These are phyloP conservation scores for Camellia granthamiana DNA, from an alignment of 148 eudicot genomes.

Conservation along the genomic window DNA sequence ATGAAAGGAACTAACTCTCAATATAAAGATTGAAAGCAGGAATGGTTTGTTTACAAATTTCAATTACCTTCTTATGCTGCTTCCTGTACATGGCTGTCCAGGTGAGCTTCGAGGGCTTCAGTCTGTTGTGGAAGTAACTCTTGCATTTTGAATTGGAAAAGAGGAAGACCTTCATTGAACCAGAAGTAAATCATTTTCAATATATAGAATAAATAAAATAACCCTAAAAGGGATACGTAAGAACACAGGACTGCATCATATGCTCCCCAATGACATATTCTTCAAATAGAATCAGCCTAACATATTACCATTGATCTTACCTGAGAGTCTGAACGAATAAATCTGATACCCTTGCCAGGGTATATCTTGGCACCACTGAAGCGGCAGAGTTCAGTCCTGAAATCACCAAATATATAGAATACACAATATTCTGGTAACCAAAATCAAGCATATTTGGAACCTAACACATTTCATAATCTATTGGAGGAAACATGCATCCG, in stretches of 20 bases:
- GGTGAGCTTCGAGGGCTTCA: conserved; percentile 63
- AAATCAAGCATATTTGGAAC: too few relatives aligned
- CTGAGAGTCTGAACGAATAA: conserved; percentile 51
- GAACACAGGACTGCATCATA: not conserved
- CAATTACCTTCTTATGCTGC: conserved; percentile 63
- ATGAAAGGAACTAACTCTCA: too few relatives aligned
- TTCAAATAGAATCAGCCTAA: not conserved
- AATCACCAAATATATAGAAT: not conserved
- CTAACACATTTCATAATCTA: too few relatives aligned
- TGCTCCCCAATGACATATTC: not conserved
- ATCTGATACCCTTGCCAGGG: conserved; percentile 61
- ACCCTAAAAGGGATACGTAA: not conserved
- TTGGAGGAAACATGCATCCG: too few relatives aligned
- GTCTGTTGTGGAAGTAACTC: conserved; percentile 69
- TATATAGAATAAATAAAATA: not conserved
- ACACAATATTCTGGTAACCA: not conserved
- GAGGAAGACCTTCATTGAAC: conserved; percentile 49
- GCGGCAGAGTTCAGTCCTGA: conserved; percentile 58
- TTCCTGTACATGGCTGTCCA: conserved; percentile 75
- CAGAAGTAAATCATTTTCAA: not conserved
- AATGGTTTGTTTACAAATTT: not conserved
- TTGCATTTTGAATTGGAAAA: conserved; percentile 62
- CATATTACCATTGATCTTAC: conserved; percentile 19
- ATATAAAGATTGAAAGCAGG: too few relatives aligned
- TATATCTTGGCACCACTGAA: conserved; percentile 60